These are phyloP conservation scores for Carpinus viminea DNA, from an alignment of 306 rosid species.

Conservation along the genomic window DNA sequence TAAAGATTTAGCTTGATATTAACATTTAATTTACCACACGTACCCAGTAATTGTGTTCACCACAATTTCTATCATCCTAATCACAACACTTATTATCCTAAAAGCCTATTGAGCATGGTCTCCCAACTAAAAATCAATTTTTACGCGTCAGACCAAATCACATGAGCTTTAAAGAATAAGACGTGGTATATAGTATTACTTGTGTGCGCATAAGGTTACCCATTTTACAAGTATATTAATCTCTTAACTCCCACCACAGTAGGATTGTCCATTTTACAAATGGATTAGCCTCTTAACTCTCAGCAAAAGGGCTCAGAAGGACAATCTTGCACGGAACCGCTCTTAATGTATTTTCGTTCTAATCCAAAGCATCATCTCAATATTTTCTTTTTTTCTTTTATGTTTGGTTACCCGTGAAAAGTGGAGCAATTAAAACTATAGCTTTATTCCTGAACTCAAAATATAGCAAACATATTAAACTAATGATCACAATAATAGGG, in stretches of 20 bases:
- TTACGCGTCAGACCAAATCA: no score
- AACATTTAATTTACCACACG: no score
- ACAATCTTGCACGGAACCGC: conserved; percentile 12
- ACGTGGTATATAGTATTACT: no score
- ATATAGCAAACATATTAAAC: not conserved
- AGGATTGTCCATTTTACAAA: not conserved
- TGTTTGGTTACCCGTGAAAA: not conserved
- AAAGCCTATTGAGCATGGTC: no score
- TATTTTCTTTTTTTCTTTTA: no score
- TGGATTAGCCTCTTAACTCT: not conserved
- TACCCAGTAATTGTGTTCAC: not conserved
- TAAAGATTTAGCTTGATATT: not conserved
- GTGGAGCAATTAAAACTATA: not conserved
- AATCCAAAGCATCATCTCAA: conserved; percentile 14
- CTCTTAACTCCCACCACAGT: not conserved
- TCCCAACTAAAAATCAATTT: no score
- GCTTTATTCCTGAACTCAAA: not conserved
- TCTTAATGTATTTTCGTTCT: not conserved
- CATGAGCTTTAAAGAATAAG: no score
- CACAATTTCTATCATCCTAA: no score
- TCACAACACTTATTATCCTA: no score
- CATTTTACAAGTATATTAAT: not conserved
- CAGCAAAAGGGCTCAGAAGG: not conserved
- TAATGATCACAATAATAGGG: not conserved
- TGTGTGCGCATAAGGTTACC: not conserved